phyloP scores from a whole-genome alignment of 352 stramenopile species.

The Halophytophthora polymorphica region DNA sequence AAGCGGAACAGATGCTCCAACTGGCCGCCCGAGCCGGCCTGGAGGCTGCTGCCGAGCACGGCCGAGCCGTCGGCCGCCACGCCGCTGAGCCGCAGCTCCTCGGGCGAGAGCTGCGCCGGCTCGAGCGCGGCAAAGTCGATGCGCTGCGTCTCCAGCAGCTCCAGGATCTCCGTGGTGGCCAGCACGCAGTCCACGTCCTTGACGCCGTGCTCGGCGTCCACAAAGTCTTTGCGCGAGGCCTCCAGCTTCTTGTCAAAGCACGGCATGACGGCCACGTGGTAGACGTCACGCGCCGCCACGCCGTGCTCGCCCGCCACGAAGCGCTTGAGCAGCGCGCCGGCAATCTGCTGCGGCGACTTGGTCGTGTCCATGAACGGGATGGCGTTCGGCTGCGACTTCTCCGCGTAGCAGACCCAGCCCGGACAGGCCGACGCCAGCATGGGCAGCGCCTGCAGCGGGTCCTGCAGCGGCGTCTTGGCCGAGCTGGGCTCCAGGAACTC shows the following conservation, averaged over 20 bases:
- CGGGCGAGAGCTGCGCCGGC: constrained; percentile 50
- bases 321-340: constrained; percentile 78
- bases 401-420: constrained; percentile 96
- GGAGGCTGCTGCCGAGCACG: constrained; percentile 60
- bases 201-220: constrained; percentile 52
- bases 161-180: constrained; percentile 77
- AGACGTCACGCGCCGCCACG: constrained; percentile 66
- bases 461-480: constrained; percentile 48
- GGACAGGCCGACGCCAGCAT: constrained; percentile 96
- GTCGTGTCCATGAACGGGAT: constrained; percentile 95
- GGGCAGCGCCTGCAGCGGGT: constrained; percentile 74
- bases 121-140: constrained; percentile 70
- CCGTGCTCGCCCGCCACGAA: constrained; percentile 65
- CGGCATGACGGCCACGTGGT: constrained; percentile 96
- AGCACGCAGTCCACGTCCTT: constrained; percentile 96
- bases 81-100: constrained; percentile 74
- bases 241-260: constrained; percentile 99
- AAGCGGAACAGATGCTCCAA: constrained; percentile 92
- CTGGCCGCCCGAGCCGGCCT: constrained; percentile 84
- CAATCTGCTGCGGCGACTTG: constrained; percentile 96
- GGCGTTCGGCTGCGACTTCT: constrained; percentile 94
- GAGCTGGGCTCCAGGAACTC: constrained; percentile 67
- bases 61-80: constrained; percentile 47
- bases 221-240: constrained; percentile 90
- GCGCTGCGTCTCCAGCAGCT: constrained; percentile 53